Conservation (phyloP, 1,284 basidiomycete species). For the Ceraceosorus bombacis region DNA sequence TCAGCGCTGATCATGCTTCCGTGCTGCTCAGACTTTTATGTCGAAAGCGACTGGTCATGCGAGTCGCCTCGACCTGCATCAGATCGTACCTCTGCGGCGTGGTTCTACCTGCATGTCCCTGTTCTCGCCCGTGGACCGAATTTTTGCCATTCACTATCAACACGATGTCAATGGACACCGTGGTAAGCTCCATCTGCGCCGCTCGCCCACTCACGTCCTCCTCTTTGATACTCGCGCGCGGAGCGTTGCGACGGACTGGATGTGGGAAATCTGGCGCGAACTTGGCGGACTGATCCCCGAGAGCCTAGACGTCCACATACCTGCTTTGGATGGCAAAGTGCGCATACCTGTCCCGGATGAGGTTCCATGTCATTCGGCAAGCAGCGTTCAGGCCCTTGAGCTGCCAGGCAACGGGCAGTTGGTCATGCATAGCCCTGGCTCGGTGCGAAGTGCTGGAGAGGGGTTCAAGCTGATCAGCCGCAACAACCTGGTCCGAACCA, state of each 20-base stretch:
- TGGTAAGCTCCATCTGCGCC: constrained; percentile 51
- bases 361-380: constrained; percentile 40
- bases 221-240: constrained; percentile 61
- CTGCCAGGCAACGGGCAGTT: background rate
- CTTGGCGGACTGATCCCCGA: constrained; percentile 55
- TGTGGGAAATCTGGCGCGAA: constrained; percentile 69
- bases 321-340: constrained; percentile 57
- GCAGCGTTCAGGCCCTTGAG: constrained; percentile 17
- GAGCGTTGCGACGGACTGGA: constrained; percentile 69
- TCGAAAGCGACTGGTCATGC: constrained; percentile 24
- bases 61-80: constrained; percentile 56
- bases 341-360: constrained; percentile 59
- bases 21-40: constrained; percentile 13
- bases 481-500: constrained; percentile 57
- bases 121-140: constrained; percentile 71
- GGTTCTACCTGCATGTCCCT: constrained; percentile 62
- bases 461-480: constrained; percentile 56
- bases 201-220: constrained; percentile 64
- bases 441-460: constrained; percentile 22
- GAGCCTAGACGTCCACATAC: constrained; percentile 53
- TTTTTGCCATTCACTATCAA: constrained; percentile 63
- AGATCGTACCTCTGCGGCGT: constrained; percentile 61
- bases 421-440: background rate
- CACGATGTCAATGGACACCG: constrained; percentile 53
- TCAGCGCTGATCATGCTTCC: background rate